phyloP scores from a whole-genome alignment of 352 stramenopile genomes.

The Phytophthora pisi region DNA sequence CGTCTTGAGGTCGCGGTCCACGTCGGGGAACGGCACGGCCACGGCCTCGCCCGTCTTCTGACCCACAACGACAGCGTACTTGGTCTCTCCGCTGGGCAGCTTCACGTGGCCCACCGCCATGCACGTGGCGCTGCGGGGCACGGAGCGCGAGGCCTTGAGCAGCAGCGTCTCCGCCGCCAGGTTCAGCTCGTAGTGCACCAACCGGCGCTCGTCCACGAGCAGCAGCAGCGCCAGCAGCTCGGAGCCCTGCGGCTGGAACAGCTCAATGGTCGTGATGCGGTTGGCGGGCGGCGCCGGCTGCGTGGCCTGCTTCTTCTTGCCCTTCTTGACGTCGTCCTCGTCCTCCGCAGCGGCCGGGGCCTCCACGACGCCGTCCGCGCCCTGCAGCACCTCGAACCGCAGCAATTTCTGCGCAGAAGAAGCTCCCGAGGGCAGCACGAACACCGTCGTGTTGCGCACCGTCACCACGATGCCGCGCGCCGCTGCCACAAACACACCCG shows the following conservation, averaged over 20 bases:
- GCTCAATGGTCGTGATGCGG: conserved; percentile 47
- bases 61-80: conserved; percentile 72
- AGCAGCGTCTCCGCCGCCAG: conserved; percentile 42
- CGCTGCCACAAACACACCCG: conserved; percentile 54
- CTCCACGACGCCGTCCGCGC: conserved; percentile 24
- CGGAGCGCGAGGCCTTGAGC: conserved; percentile 44
- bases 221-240: conserved; percentile 50
- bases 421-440: conserved; percentile 43
- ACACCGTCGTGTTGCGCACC: conserved; percentile 65
- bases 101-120: conserved; percentile 49
- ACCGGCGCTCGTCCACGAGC: conserved; percentile 70
- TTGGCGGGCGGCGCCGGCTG: conserved; percentile 34
- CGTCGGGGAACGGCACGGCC: conserved; percentile 75
- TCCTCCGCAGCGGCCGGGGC: conserved; percentile 5
- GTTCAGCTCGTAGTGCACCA: conserved; percentile 80
- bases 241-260: conserved; percentile 38
- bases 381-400: conserved; percentile 55
- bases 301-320: conserved; percentile 38
- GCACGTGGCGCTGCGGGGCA: conserved; percentile 77
- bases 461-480: conserved; percentile 47
- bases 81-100: conserved; percentile 34
- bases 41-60: conserved; percentile 87
- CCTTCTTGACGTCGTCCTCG: conserved; percentile 23
- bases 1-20: conserved; percentile 69
- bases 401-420: conserved; percentile 28